Percentiles rank a stretch among this genome's conserved stretches.
These are phyloP conservation scores for Pochonia chlamydosporia DNA, from an alignment of 2,329 filamentous ascomycete species.

Conservation along the genomic window DNA sequence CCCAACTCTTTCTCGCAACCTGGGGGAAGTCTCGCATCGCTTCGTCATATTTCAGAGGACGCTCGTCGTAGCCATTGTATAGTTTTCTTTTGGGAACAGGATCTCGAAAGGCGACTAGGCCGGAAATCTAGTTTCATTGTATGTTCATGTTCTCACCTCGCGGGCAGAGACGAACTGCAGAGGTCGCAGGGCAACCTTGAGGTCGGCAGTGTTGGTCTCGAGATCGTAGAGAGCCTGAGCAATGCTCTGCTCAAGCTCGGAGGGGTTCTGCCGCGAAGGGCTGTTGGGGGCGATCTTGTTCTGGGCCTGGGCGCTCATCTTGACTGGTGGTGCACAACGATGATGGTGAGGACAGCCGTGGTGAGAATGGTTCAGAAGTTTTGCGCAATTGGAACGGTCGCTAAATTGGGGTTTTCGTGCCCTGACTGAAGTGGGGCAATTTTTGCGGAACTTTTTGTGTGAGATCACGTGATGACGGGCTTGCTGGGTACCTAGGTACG, in stretches of 20 bases:
- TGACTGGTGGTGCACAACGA: conserved; percentile 40
- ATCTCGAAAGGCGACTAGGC: conserved; percentile 23
- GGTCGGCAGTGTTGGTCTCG: conserved; percentile 98
- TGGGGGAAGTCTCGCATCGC: not conserved
- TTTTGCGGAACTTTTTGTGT: too few relatives aligned
- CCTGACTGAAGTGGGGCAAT: conserved; percentile 16
- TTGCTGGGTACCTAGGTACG: too few relatives aligned
- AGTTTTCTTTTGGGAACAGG: conserved; percentile 37
- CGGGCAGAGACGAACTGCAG: conserved; percentile 98
- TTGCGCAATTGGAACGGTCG: conserved; percentile 25
- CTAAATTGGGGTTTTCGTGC: conserved; percentile 38
- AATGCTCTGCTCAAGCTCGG: conserved; percentile 95
- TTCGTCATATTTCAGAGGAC: conserved; percentile 9
- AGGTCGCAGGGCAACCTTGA: conserved; percentile 92
- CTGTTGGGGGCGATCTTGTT: conserved; percentile 99
- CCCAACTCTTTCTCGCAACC: conserved; percentile 10
- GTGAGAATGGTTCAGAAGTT: conserved; percentile 21
- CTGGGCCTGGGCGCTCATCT: conserved; percentile 64
- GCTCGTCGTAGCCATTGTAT: conserved; percentile 27
- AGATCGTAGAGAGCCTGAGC: conserved; percentile 97
- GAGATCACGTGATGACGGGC: too few relatives aligned
- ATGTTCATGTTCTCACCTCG: conserved; percentile 74
- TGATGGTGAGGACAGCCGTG: conserved; percentile 22
- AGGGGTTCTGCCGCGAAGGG: conserved; percentile 91
- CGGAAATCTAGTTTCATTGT: conserved; percentile 14